Percentiles rank a stretch among this genome's conserved stretches.
These are phyloP conservation scores for Penicillium chermesinum DNA, from an alignment of 495 filamentous ascomycete genomes.

Conservation along the genomic window DNA sequence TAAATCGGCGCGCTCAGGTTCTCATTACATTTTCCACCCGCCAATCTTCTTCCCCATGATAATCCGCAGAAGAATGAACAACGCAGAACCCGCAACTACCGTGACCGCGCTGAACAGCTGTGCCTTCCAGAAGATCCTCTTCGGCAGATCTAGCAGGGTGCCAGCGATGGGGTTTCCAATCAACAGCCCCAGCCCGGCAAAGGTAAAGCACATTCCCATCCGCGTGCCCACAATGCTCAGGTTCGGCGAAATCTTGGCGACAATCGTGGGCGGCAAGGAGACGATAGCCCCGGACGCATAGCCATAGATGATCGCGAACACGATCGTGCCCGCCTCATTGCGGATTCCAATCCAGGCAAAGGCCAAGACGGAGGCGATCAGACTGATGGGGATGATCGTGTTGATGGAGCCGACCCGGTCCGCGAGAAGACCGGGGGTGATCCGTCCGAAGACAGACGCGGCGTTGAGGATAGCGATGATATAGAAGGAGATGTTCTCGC, in stretches of 20 bases:
- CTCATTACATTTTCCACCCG: too few species aligned
- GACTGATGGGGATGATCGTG: conserved; percentile 25
- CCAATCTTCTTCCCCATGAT: too few species aligned
- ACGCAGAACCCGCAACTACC: conserved; percentile 4
- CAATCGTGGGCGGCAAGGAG: conserved; percentile 25
- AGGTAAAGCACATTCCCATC: conserved; percentile 55
- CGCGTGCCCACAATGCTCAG: conserved; percentile 52
- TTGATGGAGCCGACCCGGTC: conserved; percentile 34
- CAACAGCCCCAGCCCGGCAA: conserved; percentile 46
- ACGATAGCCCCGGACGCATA: conserved; percentile 36
- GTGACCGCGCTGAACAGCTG: conserved; percentile 8
- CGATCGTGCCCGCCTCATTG: conserved; percentile 27
- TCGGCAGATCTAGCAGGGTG: conserved; percentile 28
- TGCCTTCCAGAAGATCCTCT: conserved; percentile 7
- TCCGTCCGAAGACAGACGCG: conserved; percentile 40
- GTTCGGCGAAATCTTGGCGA: conserved; percentile 29
- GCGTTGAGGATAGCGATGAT: conserved; percentile 45
- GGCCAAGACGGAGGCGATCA: conserved; percentile 25
- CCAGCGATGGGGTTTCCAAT: conserved; percentile 60
- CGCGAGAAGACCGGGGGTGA: conserved; percentile 37
- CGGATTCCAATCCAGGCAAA: conserved; percentile 35
- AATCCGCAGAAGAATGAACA: too few species aligned
- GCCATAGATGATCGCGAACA: conserved; percentile 38
- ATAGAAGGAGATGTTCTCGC: conserved; percentile 35
- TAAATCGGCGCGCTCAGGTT: too few species aligned